phyloP scores from a whole-genome alignment of 306 rosid species.

The Lupinus albus region DNA sequence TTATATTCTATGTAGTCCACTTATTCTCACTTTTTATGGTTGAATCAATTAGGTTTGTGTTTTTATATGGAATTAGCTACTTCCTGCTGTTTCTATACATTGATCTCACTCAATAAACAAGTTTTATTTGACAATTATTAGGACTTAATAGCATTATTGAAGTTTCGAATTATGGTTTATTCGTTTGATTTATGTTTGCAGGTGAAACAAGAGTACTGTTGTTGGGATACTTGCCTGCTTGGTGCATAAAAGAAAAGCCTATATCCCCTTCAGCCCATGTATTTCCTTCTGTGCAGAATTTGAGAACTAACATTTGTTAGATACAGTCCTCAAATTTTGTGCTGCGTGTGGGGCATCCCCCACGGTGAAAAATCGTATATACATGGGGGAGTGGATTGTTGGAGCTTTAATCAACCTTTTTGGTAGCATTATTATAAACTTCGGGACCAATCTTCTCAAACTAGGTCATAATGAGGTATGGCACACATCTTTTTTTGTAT shows the following conservation, averaged over 20 bases:
- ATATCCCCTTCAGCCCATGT: slow-evolving; percentile 9
- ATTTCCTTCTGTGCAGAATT: slow-evolving; percentile 20
- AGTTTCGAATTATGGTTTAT: background rate
- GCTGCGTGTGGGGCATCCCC: slow-evolving; percentile 58
- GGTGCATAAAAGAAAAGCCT: slow-evolving; percentile 36
- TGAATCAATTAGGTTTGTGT: background rate
- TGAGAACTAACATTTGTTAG: slow-evolving; percentile 31
- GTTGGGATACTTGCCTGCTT: slow-evolving; percentile 27
- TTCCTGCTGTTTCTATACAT: background rate
- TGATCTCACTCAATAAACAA: slow-evolving; percentile 19
- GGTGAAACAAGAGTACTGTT: slow-evolving; percentile 32
- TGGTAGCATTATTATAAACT: slow-evolving; percentile 96
- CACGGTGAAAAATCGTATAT: slow-evolving; percentile 44
- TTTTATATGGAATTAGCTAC: background rate
- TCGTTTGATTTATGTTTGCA: slow-evolving; percentile 11
- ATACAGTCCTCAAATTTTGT: slow-evolving; percentile 35
- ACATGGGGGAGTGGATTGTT: slow-evolving; percentile 98
- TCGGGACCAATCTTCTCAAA: slow-evolving; percentile 95
- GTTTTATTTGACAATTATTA: slow-evolving; percentile 2
- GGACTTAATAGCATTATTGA: slow-evolving; percentile 17
- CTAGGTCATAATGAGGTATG: slow-evolving; percentile 93
- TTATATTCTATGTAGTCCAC: background rate
- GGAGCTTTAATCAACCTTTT: slow-evolving; percentile 96
- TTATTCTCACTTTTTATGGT: slow-evolving; percentile 18
- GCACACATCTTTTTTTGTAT: background rate